Evolutionary conservation across 805 yeast genomes (phyloP), one percentile per base, ranked within the genome.

Genomic region (Yarrowia sp.): DNA sequence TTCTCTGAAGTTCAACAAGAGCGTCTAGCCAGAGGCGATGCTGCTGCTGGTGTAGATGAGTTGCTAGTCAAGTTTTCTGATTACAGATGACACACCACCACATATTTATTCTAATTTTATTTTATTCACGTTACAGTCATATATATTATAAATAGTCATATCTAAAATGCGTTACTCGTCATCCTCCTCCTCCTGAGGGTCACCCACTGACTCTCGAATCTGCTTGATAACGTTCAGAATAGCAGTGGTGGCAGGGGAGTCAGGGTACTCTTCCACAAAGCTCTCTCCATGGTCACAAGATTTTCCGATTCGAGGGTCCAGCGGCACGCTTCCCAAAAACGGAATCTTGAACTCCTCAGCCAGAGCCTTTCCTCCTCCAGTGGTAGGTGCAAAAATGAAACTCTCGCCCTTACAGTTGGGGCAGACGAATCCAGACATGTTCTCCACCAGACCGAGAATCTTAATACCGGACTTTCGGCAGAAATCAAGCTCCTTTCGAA

Each of bases 361-460:
- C 48, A 95, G 78, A 35, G 85, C 85, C 70, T 84, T 82, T 8
- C 98, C 99, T 18, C 99, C 99, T 14, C 99, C 99, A 0, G 99
- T 95, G 1, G 99, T 95, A 14, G 99, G 90, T 67, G 88, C 87
- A 77, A 95, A 95, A 4, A 95, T 92, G 71, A 87, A 85, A 0
- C 96, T 89, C 76, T 92, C 90, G 8, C 95, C 95, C 68, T 89
- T 84, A 76, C 99, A 95, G 72, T 81, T 85, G 4, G 99, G 99
- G 74, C 99, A 95, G 14, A 95, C 98, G 77, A 95, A 95, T 2
- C 99, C 99, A 8, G 97, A 85, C 99, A 95, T 95, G 75, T 95
- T 95, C 74, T 95, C 99, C 17, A 95, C 98, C 13, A 95, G 76
- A 0, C 99, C 99, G 48, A 95, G 75, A 3, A 95, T 83, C 66